phyloP scores from a whole-genome alignment of 139 green algal genomes.

The Coelastrella sp. region DNA sequence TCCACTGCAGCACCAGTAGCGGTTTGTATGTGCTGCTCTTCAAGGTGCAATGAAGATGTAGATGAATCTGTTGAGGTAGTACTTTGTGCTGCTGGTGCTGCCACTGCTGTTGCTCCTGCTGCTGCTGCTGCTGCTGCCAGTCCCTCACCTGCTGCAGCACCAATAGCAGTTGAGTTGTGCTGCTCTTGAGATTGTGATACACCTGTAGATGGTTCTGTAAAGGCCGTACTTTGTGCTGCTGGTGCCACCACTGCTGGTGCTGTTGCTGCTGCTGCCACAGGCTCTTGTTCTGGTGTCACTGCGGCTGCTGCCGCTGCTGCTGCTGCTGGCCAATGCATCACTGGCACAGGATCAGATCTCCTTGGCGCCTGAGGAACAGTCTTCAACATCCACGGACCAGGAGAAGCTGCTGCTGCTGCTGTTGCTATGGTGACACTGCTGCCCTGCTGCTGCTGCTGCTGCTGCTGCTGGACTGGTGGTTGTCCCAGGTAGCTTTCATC shows the following conservation, averaged over 20 bases:
- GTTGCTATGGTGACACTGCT: not conserved
- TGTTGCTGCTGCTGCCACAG: not conserved
- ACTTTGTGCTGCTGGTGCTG: not conserved
- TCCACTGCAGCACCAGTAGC: too few species aligned
- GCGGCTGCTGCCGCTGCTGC: not conserved
- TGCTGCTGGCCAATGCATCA: not conserved
- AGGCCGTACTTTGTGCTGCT: too few species aligned
- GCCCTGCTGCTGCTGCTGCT: not conserved
- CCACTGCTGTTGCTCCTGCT: not conserved
- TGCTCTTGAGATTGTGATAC: too few species aligned
- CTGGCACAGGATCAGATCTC: not conserved
- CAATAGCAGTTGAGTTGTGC: too few species aligned
- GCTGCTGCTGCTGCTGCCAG: constrained; percentile 7
- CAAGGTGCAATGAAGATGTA: too few species aligned
- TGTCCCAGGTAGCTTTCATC: not conserved
- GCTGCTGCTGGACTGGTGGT: not conserved
- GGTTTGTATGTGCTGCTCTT: too few species aligned
- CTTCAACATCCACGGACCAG: not conserved
- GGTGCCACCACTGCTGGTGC: too few species aligned
- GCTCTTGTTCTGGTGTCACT: too few species aligned
- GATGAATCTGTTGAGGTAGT: not conserved
- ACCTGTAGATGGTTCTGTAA: not conserved
- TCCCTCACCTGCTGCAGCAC: too few species aligned
- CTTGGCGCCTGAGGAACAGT: not conserved
- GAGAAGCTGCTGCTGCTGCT: not conserved